Evolutionary conservation across 2,329 filamentous ascomycete species (phyloP).

Genomic region (Aureobasidium sp.): DNA sequence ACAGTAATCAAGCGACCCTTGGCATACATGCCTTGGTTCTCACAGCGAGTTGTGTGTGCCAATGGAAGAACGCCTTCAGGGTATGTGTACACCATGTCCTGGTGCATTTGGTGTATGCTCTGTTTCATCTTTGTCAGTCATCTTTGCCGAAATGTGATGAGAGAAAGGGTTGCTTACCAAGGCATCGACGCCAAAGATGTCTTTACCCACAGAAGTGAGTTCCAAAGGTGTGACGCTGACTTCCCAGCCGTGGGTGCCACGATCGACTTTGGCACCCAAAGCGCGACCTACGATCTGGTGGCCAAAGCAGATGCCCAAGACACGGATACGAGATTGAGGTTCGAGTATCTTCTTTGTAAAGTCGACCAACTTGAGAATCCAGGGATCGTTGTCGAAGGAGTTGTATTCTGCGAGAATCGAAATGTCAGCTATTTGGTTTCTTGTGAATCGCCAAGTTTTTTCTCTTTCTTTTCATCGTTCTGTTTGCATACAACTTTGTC

Average conservation of each 20-base stretch:
- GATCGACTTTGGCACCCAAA: slow-evolving; percentile 58
- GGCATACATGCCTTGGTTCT: slow-evolving; percentile 73
- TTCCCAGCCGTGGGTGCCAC: slow-evolving; percentile 70
- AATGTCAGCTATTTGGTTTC: neutral
- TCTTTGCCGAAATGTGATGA: slow-evolving; percentile 21
- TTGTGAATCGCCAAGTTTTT: too few species aligned
- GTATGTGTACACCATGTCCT: slow-evolving; percentile 62
- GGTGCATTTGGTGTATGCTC: slow-evolving; percentile 80
- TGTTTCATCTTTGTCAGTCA: slow-evolving; percentile 27
- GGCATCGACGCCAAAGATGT: slow-evolving; percentile 61
- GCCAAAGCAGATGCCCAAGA: slow-evolving; percentile 82
- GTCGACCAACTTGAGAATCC: slow-evolving; percentile 68
- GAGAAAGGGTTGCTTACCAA: slow-evolving; percentile 39
- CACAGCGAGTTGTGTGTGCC: slow-evolving; percentile 59
- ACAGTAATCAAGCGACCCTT: slow-evolving; percentile 63
- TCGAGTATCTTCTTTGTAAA: slow-evolving; percentile 55
- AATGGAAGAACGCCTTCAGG: slow-evolving; percentile 57
- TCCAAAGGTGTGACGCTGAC: slow-evolving; percentile 64
- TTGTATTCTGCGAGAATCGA: slow-evolving; percentile 51
- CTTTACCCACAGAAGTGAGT: slow-evolving; percentile 62
- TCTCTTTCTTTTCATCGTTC: neutral
- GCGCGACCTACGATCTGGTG: slow-evolving; percentile 78
- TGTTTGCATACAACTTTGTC: neutral
- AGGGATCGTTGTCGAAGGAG: slow-evolving; percentile 65
- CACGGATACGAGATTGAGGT: slow-evolving; percentile 53